Evolutionary conservation across 495 filamentous ascomycete species (phyloP), one percentile per base, ranked within the genome.

Genomic region (Bacidia gigantensis): DNA sequence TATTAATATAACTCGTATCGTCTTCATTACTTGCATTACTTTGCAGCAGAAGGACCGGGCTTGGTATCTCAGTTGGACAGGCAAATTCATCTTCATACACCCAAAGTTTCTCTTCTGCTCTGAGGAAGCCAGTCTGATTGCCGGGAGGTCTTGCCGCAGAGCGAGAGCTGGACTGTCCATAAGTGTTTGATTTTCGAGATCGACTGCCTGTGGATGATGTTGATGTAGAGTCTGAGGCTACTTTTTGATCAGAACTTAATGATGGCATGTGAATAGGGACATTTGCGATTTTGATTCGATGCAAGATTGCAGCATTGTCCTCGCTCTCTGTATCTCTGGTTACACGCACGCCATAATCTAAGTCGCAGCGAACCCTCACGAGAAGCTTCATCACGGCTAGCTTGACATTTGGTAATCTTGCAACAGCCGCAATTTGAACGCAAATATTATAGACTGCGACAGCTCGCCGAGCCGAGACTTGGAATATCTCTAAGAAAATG

Each of bases 351-450:
- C 78, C 75, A 44, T 87, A 74, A 14, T 81, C 76, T 26, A 79
- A 84, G 62, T 95, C 86, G 24, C 86, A 86, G 46, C 90, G 77
- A 18, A 97, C 68, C 20, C 90, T 79, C 60, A 92, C 89, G 5
- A 97, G 70, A 42, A 95, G 67, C 59, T 87, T 93, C 69, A 95
- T 77, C 2, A 83, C 83, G 10, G 81, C 83, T 22, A 96, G 68
- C 11, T 87, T 83, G 43, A 87, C 80, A 65, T 87, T 83, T 9
- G 74, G 69, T 38, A 69, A 62, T 38, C 79, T 50, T 20, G 46
- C 20, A 72, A 1, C 81, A 74, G 22, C 79, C 72, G 45, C 87
- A 79, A 47, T 74, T 32, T 72, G 75, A 48, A 89, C 77, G 56
- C 95, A 83, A 11, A 75, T 71, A 23, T 77, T 69, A 46, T 88